Evolutionary conservation across 805 yeast species (phyloP).

Genomic region (Yarrowia porcina): DNA sequence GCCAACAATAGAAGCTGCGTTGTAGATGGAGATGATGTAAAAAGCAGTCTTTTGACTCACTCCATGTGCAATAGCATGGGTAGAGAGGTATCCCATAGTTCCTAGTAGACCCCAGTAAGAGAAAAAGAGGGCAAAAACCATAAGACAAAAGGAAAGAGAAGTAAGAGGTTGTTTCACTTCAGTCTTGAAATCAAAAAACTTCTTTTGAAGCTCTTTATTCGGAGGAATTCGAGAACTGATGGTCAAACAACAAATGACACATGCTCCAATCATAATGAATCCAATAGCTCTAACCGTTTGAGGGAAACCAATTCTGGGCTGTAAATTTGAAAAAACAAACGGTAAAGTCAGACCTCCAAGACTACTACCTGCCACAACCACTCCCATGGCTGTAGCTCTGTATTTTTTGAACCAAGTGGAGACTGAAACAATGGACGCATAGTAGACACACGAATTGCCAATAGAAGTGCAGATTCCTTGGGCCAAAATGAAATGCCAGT

Average conservation of each 20-base stretch:
- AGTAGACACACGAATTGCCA: constrained; percentile 45
- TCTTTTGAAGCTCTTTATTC: constrained; percentile 25
- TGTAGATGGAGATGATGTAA: constrained; percentile 37
- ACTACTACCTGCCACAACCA: constrained; percentile 50
- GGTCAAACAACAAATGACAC: constrained; percentile 31
- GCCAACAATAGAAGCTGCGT: constrained; percentile 46
- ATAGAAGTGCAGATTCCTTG: constrained; percentile 50
- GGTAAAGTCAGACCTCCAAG: constrained; percentile 51
- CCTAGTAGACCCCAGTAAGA: constrained; percentile 32
- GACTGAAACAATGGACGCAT: constrained; percentile 46
- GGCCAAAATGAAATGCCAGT: constrained; percentile 51
- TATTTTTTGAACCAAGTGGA: constrained; percentile 46
- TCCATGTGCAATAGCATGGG: constrained; percentile 35
- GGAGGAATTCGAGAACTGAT: constrained; percentile 35
- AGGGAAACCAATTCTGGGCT: constrained; percentile 45
- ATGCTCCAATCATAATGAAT: constrained; percentile 40
- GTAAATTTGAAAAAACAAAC: constrained; percentile 45
- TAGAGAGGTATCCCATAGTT: constrained; percentile 44
- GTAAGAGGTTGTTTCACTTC: constrained; percentile 10
- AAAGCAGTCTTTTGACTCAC: constrained; percentile 31
- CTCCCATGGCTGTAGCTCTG: constrained; percentile 46
- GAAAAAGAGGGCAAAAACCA: constrained; percentile 31
- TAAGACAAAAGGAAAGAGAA: constrained; percentile 28
- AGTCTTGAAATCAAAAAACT: constrained; percentile 3
- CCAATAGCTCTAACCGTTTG: constrained; percentile 50